Evolutionary conservation across 176 grass and related monocot genomes (phyloP), one percentile per base, ranked within the genome.

Genomic region (Secale cereale): DNA sequence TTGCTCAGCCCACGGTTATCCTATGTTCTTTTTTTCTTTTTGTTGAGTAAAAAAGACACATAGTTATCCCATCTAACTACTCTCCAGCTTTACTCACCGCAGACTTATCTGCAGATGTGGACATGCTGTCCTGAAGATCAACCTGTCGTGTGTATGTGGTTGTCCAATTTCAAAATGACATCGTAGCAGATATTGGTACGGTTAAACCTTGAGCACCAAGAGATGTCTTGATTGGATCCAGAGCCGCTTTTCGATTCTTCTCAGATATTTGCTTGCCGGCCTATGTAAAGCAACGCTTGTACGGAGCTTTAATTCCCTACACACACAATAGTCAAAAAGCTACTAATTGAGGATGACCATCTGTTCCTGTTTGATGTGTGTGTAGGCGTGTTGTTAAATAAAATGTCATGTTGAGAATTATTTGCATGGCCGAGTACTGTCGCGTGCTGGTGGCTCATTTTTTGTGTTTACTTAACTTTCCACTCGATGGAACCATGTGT

Each of bases 231-330:
- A 66, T 50, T 32, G 29, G 63, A 68, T 81, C 28, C 41, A 81
- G 4, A 4, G 45, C 20, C 19, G n/a, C 35, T 40, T 64, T 64
- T 28, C 3, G 14, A 39, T 78, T 41, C 76, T 37, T 27, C 14
- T 39, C 22, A 17, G 76, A 79, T 79, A n/a, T 12, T 12, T 11
- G 60, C 80, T 62, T 64, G 39, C 65, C 10, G 54, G 65, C 28
- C 79, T 65, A 74, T 59, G 61, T 11, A 82, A 87, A 82, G 80
- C 37, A 70, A 70, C n/a, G 40, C 15, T 1, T 74, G 71, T 52
- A 40, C 43, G 70, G 63, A 26, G 59, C 57, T 65, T 86, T 22
- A 57, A 22, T 22, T 73, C 77, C 22, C 54, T 27, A 11, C 66
- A 10, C 37, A 20, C 28, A 29, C 29, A 6, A 33, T 33, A 43